These are phyloP conservation scores for Hymenoscyphus linearis DNA, from an alignment of 2,329 filamentous ascomycete species.

Conservation along the genomic window DNA sequence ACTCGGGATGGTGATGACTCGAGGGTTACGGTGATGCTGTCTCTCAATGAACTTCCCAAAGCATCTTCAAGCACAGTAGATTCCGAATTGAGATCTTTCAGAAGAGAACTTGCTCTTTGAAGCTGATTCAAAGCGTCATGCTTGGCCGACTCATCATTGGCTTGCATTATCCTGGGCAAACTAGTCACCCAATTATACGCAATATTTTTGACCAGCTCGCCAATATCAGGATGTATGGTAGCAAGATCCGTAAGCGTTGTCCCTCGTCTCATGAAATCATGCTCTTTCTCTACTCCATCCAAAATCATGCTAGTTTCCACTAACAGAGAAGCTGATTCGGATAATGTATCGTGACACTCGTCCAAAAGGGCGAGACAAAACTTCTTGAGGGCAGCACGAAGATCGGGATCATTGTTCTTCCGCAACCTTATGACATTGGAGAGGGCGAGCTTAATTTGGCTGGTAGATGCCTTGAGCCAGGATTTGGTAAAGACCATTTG, in stretches of 20 bases:
- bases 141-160: constrained; percentile 74
- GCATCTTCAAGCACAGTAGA: constrained; percentile 63
- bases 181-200: constrained; percentile 78
- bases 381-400: constrained; percentile 60
- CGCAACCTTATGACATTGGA: constrained; percentile 72
- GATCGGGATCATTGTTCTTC: constrained; percentile 61
- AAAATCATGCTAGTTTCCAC: constrained; percentile 78
- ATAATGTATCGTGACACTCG: constrained; percentile 69
- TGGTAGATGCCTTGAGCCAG: constrained; percentile 77
- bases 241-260: constrained; percentile 58
- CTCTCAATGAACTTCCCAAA: constrained; percentile 63
- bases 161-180: constrained; percentile 77
- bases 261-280: constrained; percentile 30
- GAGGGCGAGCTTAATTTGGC: constrained; percentile 79
- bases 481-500: constrained; percentile 36
- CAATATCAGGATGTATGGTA: constrained; percentile 55
- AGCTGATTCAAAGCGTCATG: constrained; percentile 68
- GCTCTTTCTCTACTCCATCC: constrained; percentile 44
- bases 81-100: constrained; percentile 58
- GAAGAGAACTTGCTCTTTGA: constrained; percentile 63
- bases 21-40: constrained; percentile 54
- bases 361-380: constrained; percentile 73
- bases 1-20: constrained; percentile 17
- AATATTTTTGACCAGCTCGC: constrained; percentile 61
- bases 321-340: constrained; percentile 63